These are phyloP conservation scores for Begonia peltatifolia DNA, from an alignment of 306 rosid species.

Conservation along the genomic window DNA sequence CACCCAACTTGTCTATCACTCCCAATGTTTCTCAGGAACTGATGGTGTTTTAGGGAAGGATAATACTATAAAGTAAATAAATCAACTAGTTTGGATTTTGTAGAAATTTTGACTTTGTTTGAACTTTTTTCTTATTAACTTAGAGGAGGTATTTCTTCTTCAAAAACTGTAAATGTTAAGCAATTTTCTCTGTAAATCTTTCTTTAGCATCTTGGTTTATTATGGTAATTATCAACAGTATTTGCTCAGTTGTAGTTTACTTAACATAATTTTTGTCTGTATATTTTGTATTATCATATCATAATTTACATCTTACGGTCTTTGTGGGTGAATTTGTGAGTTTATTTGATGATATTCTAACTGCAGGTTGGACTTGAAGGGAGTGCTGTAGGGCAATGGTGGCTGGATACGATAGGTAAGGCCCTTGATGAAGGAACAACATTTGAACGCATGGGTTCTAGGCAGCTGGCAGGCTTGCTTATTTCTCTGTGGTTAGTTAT, in stretches of 20 bases:
- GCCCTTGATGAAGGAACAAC: constrained; percentile 75
- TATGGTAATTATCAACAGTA: constrained; percentile 3
- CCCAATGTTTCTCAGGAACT: too few species aligned
- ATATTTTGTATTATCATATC: not conserved
- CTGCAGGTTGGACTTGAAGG: constrained; percentile 99
- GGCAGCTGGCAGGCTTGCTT: constrained; percentile 98
- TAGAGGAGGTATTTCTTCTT: too few species aligned
- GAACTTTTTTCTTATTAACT: too few species aligned
- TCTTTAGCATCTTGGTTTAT: too few species aligned
- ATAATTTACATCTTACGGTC: not conserved
- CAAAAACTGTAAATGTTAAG: too few species aligned
- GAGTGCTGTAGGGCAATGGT: constrained; percentile 94
- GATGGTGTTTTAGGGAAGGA: too few species aligned
- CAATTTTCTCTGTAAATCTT: too few species aligned
- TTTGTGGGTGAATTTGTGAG: not conserved
- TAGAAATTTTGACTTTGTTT: too few species aligned
- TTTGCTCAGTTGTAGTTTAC: constrained; percentile 6
- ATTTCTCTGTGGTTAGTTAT: constrained; percentile 69
- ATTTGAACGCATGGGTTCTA: constrained; percentile 97
- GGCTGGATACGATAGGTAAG: constrained; percentile 94
- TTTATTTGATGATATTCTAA: constrained; percentile 21
- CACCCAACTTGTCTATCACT: too few species aligned
- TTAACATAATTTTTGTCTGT: not conserved
- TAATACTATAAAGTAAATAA: too few species aligned
- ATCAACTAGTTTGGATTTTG: too few species aligned